A percentile compares a stretch with the other conserved stretches of the same genome.
phyloP scores from a whole-genome alignment of 2,329 filamentous ascomycete genomes.

The Pyricularia grisea region DNA sequence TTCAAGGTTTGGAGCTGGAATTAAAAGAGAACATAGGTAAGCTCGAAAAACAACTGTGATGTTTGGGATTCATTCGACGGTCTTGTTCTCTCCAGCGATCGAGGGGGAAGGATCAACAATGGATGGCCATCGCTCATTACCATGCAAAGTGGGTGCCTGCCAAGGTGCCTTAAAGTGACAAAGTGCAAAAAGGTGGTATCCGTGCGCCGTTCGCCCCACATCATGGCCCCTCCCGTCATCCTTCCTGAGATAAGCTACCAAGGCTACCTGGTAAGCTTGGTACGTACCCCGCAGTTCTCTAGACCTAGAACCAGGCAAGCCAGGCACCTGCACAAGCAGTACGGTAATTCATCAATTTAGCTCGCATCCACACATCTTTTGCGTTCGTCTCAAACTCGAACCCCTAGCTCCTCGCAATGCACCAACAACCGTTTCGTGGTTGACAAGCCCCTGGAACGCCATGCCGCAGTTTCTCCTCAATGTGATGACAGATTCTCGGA shows the following conservation, averaged over 20 bases:
- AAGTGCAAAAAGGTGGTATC: not conserved
- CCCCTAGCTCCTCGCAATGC: not conserved
- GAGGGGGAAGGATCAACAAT: not conserved
- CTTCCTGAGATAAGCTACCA: not conserved
- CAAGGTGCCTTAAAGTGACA: not conserved
- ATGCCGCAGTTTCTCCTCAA: not conserved
- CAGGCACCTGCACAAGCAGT: too few relatives aligned
- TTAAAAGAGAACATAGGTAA: not conserved
- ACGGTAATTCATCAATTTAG: not conserved
- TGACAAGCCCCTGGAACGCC: not conserved
- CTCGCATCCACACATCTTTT: not conserved
- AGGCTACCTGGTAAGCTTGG: not conserved
- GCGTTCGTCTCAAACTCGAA: not conserved
- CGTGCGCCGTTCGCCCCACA: not conserved
- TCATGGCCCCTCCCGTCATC: not conserved
- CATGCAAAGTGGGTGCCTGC: not conserved
- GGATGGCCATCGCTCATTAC: not conserved
- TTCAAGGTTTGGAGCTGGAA: not conserved
- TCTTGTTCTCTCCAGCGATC: not conserved
- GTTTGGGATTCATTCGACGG: too few relatives aligned
- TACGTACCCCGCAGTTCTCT: not conserved
- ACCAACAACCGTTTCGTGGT: not conserved
- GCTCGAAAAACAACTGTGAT: not conserved
- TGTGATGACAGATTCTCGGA: not conserved
- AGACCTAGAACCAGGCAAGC: too few relatives aligned